Evolutionary conservation across 805 yeast species (phyloP), one percentile per base, ranked within the genome.

Genomic region (Jamesozyma jinghongensis): DNA sequence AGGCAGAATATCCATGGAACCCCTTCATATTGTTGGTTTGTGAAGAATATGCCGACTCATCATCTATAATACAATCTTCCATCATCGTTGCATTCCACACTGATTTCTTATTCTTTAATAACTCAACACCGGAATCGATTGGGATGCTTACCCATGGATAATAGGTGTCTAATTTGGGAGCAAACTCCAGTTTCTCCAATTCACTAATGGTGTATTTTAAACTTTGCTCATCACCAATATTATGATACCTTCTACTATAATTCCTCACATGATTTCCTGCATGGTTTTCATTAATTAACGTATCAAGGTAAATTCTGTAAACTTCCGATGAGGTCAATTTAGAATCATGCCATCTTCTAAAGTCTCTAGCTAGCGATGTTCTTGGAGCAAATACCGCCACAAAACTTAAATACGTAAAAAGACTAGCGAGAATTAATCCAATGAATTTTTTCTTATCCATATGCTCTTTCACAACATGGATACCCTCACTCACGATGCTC

Each of bases 331-430:
- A 71, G 2, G 94, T 79, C 37, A 85, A 56, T 40, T 67, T 71
- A 28, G 77, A 70, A 26, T 80, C 78, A 60, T 85, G 85, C 48
- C 85, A 59, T 37, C 95, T 65, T 51, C 90, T 71, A 52, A 83
- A 75, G 59, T 88, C 96, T 48, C 95, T 66, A 37, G 82, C 76
- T 16, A 85, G 65, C 2, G 95, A 84, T 1, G 97, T 85, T 42
- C 95, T 62, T 2, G 95, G 96, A 13, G 86, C 66, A 56, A 87
- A 87, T 0, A 81, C 75, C 37, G 85, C 65, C 32, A 83, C 75
- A 54, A 83, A 77, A 2, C 73, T 66, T 13, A 75, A 20, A 45
- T 61, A 62, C 1, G 59, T 35, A 39, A 53, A 22, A 30, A 57
- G 13, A 49, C 60, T 38, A 40, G 53, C 50, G 11, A 54, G 20